Conservation (phyloP, 306 rosid species). For the Cicer bijugum region DNA sequence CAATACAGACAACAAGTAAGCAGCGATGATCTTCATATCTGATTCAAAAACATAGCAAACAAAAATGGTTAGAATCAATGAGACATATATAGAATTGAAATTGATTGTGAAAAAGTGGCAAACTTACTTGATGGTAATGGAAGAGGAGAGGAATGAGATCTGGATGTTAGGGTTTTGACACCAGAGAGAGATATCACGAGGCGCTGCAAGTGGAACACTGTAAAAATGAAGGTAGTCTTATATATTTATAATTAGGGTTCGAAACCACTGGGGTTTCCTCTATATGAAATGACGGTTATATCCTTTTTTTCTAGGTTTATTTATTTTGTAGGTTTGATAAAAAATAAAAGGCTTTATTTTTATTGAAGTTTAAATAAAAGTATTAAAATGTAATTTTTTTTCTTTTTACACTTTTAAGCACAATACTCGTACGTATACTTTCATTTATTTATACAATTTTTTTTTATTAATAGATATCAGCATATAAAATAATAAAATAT, state of each 20-base stretch:
- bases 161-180: constrained; percentile 37
- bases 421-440: too few species aligned
- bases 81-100: not conserved
- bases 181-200: not conserved
- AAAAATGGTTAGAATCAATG: not conserved
- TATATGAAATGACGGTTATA: too few species aligned
- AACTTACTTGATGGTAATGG: constrained; percentile 32
- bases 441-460: too few species aligned
- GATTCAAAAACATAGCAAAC: not conserved
- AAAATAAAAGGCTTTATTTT: too few species aligned
- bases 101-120: not conserved
- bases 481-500: too few species aligned
- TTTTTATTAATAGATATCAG: too few species aligned
- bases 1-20: constrained; percentile 69
- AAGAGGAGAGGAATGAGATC: not conserved
- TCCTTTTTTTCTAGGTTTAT: too few species aligned
- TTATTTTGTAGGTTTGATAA: too few species aligned
- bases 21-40: constrained; percentile 74
- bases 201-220: not conserved
- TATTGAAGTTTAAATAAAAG: too few species aligned
- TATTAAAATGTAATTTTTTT: too few species aligned
- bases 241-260: constrained; percentile 5
- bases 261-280: too few species aligned
- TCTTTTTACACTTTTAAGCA: too few species aligned
- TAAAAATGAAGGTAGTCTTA: not conserved